Evolutionary conservation across 148 eudicot species (phyloP), one percentile per base, ranked within the genome.

Genomic region (Selenicereus undatus): DNA sequence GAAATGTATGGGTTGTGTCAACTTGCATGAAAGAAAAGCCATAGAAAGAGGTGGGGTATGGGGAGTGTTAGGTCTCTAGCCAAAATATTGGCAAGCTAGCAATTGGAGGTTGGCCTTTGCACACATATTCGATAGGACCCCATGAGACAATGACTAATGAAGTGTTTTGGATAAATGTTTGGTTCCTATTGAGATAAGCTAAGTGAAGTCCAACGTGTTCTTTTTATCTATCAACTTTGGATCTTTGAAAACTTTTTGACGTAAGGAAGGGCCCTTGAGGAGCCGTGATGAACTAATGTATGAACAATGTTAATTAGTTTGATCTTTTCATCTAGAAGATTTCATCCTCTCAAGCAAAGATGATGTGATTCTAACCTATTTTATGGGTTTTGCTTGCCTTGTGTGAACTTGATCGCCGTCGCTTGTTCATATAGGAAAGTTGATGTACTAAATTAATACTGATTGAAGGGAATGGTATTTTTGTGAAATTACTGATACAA

Each of bases 91-190:
- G 74, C 62, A 60, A 82, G 81, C 74, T 79, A 74, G 76, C 71
- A 35, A 79, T 79, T 83, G 82, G 77, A 76, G 36, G 66, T 83
- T 80, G 73, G 73, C 27, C 66, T 76, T 75, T 42, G 22, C 51
- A 76, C 69, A 43, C 65, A 27, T 69, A 82, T 76, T 70, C 76
- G 2, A 64, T 76, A 52, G 83, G 79, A 17, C 79, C 83, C 64
- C 16, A 56, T 10, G 24, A 27, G 54, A 6, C 30, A 30, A 29
- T 48, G 32, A 18, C 48, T 20, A 1, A 64, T 29, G n/a, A 18
- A 48, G 20, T 14, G 17, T 64, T 45, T 81, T 81, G 62, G 77
- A 73, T 73, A 58, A 56, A 56, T 43, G 0, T 29, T 13, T 69
- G 35, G 72, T 0, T 30, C 39, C 72, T 27, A 69, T 13, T 14